Conservation (phyloP, 2,329 filamentous ascomycete species). For the Shiraia bambusicola region DNA sequence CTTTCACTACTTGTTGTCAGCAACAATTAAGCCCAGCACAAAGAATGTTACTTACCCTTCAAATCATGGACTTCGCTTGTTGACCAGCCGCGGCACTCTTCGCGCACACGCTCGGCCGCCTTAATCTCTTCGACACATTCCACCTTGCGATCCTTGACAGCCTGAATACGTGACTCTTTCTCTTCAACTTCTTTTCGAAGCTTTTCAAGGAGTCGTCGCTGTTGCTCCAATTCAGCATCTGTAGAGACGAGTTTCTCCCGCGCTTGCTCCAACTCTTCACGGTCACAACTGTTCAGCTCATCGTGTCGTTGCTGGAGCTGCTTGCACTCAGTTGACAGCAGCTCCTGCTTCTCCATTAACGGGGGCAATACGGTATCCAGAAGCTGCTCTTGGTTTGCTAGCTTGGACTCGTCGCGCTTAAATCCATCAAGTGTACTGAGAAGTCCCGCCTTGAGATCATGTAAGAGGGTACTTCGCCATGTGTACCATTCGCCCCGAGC, state of each 20-base stretch:
- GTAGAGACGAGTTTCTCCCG: constrained; percentile 66
- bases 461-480: constrained; percentile 87
- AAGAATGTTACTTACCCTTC: constrained; percentile 62
- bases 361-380: constrained; percentile 68
- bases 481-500: constrained; percentile 99
- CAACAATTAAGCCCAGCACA: neutral
- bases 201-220: constrained; percentile 66
- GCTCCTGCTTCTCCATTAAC: constrained; percentile 61
- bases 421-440: constrained; percentile 75
- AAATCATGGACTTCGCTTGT: constrained; percentile 74
- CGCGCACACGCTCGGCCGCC: constrained; percentile 78
- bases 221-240: constrained; percentile 69
- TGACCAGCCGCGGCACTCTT: constrained; percentile 89
- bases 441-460: constrained; percentile 80
- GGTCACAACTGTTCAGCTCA: constrained; percentile 77
- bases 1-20: constrained; percentile 59
- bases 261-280: constrained; percentile 72
- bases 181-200: constrained; percentile 67
- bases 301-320: constrained; percentile 70
- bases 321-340: constrained; percentile 64
- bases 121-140: constrained; percentile 72
- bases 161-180: constrained; percentile 65
- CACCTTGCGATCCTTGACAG: constrained; percentile 66
- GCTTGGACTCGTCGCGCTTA: constrained; percentile 66
- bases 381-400: constrained; percentile 68